Percentiles rank a stretch among this genome's conserved stretches.
Evolutionary conservation across 768 basidiomycete genomes (phyloP).

Genomic region (Hebeloma cylindrosporum): DNA sequence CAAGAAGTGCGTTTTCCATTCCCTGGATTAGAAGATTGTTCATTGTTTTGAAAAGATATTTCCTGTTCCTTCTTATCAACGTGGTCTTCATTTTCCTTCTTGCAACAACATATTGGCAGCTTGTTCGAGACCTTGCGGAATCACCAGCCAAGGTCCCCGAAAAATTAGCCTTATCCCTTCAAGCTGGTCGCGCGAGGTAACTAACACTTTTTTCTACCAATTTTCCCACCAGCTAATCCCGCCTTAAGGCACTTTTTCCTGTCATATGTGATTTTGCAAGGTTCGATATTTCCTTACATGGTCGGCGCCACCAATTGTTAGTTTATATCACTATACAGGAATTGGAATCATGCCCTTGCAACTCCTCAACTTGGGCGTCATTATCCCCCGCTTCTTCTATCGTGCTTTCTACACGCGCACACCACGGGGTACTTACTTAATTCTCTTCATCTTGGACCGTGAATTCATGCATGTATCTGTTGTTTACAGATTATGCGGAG

Average conservation of each 20-base stretch:
- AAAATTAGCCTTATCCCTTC: conserved; percentile 83
- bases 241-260: conserved; percentile 77
- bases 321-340: conserved; percentile 39
- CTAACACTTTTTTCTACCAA: no score
- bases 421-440: conserved; percentile 70
- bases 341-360: conserved; percentile 96
- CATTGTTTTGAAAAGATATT: conserved; percentile 63
- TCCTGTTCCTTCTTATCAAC: conserved; percentile 87
- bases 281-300: conserved; percentile 30
- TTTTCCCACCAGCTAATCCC: no score
- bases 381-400: conserved; percentile 76
- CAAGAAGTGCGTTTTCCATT: conserved; percentile 65
- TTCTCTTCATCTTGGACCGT: neutral
- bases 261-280: conserved; percentile 83
- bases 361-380: conserved; percentile 85
- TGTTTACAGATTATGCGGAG: conserved; percentile 80
- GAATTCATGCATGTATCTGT: neutral
- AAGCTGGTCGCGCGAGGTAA: conserved; percentile 73
- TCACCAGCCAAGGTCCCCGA: conserved; percentile 93
- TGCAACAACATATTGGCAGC: conserved; percentile 89
- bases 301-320: conserved; percentile 5
- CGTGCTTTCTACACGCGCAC: conserved; percentile 82
- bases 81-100: conserved; percentile 94
- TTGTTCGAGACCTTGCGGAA: conserved; percentile 88
- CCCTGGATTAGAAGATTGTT: neutral